Base-by-base conservation (phyloP, 176 grass and related monocot species). In the Triticum dicoccoides region DNA sequence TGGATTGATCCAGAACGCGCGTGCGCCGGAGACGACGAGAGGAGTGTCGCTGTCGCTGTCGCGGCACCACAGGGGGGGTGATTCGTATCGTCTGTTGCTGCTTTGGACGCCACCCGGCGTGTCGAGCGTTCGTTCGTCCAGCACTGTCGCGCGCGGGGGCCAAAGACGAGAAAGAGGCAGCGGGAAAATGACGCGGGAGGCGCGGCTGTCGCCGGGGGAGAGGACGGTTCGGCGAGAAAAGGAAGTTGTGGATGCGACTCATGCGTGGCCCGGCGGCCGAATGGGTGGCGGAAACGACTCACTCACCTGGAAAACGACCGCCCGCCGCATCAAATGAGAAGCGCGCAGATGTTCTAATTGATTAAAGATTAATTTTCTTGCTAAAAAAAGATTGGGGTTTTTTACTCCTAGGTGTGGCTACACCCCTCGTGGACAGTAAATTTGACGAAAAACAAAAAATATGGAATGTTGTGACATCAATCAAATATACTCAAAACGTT, bases 221-320 rank as follows among this genome's bases (percentile, higher is more conserved):
- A 68, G 39, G 72, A 32, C 4, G 79, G 65, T 78, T 62, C 59
- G 84, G 76, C 80, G 52, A 18, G 45, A 61, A 83, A 25, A 72
- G 80, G 37, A 84, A 44, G 37, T 80, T 81, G 61, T 69, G 49
- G 89, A 77, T 76, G 25, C 25, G 25, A 25, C 25, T 25, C 25
- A 25, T 25, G 63, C 69, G 69, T 76, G 85, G 34, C 49, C 61
- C 76, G 76, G 85, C 76, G 61, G 81, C 61, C 76, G 38, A 47
- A 77, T 68, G 81, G 76, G 85, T 91, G 85, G 81, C 14, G 77
- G 62, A 42, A 39, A 69, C 62, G 81, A 15, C 61, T 34, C 85
- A 9, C 75, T 73, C 39, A 63, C 23, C 61, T 6, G 0, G 77
- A 88, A 33, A 87, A 77, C 35, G 76, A 91, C 61, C 61, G 67